Evolutionary conservation across 73 alveolate species (phyloP), one percentile per base, ranked within the genome.

Genomic region (Blepharisma stoltei): DNA sequence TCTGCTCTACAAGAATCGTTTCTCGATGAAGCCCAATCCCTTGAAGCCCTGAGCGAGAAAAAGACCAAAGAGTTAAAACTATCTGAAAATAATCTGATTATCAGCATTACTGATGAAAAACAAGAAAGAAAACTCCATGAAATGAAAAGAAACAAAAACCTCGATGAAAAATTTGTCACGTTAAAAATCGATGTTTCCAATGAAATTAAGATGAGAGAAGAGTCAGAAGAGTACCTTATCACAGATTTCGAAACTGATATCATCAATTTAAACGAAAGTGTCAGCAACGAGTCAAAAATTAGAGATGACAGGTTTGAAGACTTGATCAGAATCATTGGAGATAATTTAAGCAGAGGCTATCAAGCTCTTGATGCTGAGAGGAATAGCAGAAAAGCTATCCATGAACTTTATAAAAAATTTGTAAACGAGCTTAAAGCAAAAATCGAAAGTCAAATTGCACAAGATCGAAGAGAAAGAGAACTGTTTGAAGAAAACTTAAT

Each of bases 151-250:
- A 53, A 84, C 0, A 83, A 82, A 37, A 78, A 77, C 54, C 75
- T 86, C 41, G 93, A 86, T 60, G 93, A 86, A 68, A 82, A 80
- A 43, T 80, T 85, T 6, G 71, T 47, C 65, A 46, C 83, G 6
- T 46, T 85, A 38, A 70, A 67, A 37, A 71, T 85, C 21, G 88
- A 85, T 66, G 43, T 85, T 18, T 88, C 92, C 41, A 85, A 85
- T 67, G 92, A 85, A 49, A 85, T 80, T 81, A 80, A 85, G 68
- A 67, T 80, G 9, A 85, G 92, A 73, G 92, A 85, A 52, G 67
- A 52, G 3, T 14, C 41, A 8, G 79, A 69, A 5, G 79, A 69
- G 45, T 18, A 25, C 4, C 79, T 14, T 18, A 44, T 46, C 23
- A 69, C n/a, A 5, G 79, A 69, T 2, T 69, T 69, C 32, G 79